Evolutionary conservation across 148 eudicot species (phyloP), one percentile per base, ranked within the genome.

Genomic region (Rhododendron molle): DNA sequence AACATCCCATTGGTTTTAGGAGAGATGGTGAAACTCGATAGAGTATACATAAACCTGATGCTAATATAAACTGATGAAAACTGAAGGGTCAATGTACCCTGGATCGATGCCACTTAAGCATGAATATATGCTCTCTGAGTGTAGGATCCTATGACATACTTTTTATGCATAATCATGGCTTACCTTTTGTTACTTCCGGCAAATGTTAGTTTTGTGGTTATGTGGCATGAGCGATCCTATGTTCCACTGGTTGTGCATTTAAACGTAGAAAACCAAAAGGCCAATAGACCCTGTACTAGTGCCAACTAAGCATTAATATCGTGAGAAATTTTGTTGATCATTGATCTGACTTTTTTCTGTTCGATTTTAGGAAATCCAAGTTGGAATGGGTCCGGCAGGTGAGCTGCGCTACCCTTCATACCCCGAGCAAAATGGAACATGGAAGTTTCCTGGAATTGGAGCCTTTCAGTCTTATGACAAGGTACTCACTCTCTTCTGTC

Each of bases 301-400:
- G 50, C 43, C 62, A 6, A 40, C 32, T 26, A 44, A 32, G 72
- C 78, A 34, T 28, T 47, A 49, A 38, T 46, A 5, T n/a, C 73
- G 54, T 71, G 62, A 21, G 12, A 72, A 50, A 43, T 21, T 52
- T 1, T 82, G 7, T 71, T 18, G 34, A 50, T 78, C 62, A 11
- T 58, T n/a, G 2, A 1, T 28, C 58, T 2, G 16, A 58, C 54
- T 71, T 10, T 54, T 56, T 36, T 76, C 15, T 5, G 79, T 15
- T 85, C 14, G 50, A 2, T 32, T 85, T 14, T 83, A 97, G 99
- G 99, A 97, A 93, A 95, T 97, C 62, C 99, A 97, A 93, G 98
- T 97, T 84, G 99, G 99, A 62, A 97, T 97, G 99, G 99, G 99
- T 76, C 99, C 99, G 28, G 99, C 98, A 30, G 99, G 99, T 36